Base-by-base conservation (phyloP, 1,284 basidiomycete species). In the Stygiomarasmius scandens region DNA sequence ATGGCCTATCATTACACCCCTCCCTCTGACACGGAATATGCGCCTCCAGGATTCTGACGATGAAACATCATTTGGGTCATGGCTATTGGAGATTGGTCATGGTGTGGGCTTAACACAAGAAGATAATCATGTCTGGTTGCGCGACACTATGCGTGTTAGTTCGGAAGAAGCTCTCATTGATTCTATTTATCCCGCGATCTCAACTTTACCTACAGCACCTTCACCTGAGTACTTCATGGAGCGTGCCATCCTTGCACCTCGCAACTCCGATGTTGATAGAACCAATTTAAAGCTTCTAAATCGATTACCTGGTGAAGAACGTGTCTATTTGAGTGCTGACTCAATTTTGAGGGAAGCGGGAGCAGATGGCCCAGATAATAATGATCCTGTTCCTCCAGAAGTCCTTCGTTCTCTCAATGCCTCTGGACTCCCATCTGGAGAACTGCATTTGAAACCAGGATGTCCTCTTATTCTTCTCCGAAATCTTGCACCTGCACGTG, bases 81-180 rank as follows among this genome's bases (percentile, higher is more conserved):
- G 76, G 70, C 67, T 82, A 0, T 58, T 78, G 0, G 68, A 79
- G 3, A 63, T 82, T 50, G 79, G 78, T 0, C 62, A 71, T 67
- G 79, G 77, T 0, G 10, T 3, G 8, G 34, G n/a, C 14, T 9
- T 65, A 36, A 50, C 64, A 23, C 54, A 60, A 32, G 49, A 56
- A 1, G 63, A 67, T 49, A 59, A 60, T 19, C 64, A 61, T 1
- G 41, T 77, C 12, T 2, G 36, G 0, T 62, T 81, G 19, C 70
- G 71, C n/a, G 10, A 48, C 0, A 16, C 63, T 9, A 76, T 76
- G 60, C 41, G 69, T 8, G 16, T 0, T 56, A 63, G 54, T 11
- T 38, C 58, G 34, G 10, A 61, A 0, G 51, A 66, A 0, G n/a
- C 56, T 1, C 54, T 55, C 46, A 25, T 53, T 38, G 22, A 57